phyloP scores from a whole-genome alignment of 2,329 filamentous ascomycete genomes.

The Tolypocladium inflatum region DNA sequence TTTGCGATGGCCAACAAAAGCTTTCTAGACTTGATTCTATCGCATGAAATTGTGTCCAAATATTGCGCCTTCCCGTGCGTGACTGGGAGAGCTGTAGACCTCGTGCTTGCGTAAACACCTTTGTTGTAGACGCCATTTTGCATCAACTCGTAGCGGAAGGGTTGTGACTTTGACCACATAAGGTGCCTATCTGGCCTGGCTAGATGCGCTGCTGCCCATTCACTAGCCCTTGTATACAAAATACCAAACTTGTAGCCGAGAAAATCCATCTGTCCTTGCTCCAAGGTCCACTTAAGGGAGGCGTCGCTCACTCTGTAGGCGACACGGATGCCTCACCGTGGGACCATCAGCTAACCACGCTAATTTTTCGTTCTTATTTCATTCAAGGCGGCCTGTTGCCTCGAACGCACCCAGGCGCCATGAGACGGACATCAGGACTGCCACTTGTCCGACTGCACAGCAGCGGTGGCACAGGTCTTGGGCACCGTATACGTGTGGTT shows the following conservation, averaged over 20 bases:
- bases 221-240: not conserved
- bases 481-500: slow-evolving; percentile 30
- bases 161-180: not conserved
- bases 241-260: not conserved
- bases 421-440: slow-evolving; percentile 8
- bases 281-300: not conserved
- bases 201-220: not conserved
- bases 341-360: no score
- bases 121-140: not conserved
- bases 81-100: not conserved
- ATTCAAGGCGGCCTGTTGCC: not conserved
- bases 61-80: not conserved
- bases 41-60: not conserved
- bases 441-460: slow-evolving; percentile 19
- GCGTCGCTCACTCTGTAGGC: no score
- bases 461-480: slow-evolving; percentile 17
- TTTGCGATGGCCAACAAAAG: not conserved
- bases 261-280: not conserved
- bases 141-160: not conserved
- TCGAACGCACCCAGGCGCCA: not conserved
- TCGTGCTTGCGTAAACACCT: not conserved
- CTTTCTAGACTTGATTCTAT: not conserved
- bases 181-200: not conserved
- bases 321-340: not conserved
- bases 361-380: no score